phyloP scores from a whole-genome alignment of 345 rosid genomes.

The Bruguiera sexangula region DNA sequence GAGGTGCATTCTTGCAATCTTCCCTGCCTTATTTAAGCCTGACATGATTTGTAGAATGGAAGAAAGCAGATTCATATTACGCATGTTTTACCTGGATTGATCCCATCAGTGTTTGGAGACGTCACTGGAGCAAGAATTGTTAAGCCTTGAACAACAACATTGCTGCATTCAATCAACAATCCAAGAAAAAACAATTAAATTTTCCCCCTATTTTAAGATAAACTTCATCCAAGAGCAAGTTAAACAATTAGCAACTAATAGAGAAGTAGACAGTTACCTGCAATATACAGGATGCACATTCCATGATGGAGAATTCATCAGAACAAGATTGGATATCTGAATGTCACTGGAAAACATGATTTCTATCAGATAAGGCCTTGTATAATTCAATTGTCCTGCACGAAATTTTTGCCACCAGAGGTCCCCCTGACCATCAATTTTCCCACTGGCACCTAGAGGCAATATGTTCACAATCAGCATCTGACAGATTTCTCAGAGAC shows the following conservation, averaged over 20 bases:
- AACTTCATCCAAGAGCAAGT: not conserved
- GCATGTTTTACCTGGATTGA: constrained; percentile 27
- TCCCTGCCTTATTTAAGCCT: not conserved
- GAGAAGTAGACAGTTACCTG: constrained; percentile 20
- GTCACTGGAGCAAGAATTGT: constrained; percentile 31
- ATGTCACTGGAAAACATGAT: constrained; percentile 33
- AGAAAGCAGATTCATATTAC: not conserved
- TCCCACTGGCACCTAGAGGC: constrained; percentile 40
- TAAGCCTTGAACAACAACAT: constrained; percentile 26
- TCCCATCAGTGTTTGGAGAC: constrained; percentile 34
- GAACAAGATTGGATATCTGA: constrained; percentile 41
- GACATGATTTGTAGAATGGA: not conserved
- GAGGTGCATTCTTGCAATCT: too few species aligned
- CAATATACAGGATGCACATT: constrained; percentile 46
- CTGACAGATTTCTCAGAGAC: not conserved
- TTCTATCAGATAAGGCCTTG: constrained; percentile 49
- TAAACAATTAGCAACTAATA: not conserved
- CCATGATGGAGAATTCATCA: constrained; percentile 48
- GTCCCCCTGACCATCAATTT: constrained; percentile 45
- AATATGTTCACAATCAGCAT: not conserved
- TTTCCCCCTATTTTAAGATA: not conserved
- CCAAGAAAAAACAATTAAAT: not conserved
- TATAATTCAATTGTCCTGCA: constrained; percentile 23
- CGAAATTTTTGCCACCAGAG: constrained; percentile 44
- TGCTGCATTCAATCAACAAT: constrained; percentile 12